Percentiles rank a stretch among this genome's conserved stretches.
Evolutionary conservation across 23 red algal species (phyloP).

Genomic region (Cyanidioschyzon merolae): DNA sequence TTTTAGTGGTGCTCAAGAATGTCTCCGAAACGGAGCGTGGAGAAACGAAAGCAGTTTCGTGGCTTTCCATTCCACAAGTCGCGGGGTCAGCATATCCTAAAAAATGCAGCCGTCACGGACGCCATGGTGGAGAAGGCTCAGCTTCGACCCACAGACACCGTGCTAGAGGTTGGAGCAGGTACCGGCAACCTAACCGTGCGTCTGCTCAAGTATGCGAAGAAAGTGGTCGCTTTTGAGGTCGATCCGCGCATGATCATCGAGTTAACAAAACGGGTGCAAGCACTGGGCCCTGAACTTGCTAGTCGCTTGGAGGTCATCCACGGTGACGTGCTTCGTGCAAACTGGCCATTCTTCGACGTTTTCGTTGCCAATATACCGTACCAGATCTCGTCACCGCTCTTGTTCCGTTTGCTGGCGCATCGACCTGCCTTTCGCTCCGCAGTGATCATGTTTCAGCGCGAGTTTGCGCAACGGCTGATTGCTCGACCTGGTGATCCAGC

Average conservation of each 20-base stretch:
- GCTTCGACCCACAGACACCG: slow-evolving; percentile 57
- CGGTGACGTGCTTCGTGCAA: slow-evolving; percentile 60
- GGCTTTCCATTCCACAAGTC: slow-evolving; percentile 83
- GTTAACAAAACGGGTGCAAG: slow-evolving; percentile 67
- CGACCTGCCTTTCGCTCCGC: slow-evolving; percentile 58
- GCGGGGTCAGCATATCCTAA: slow-evolving; percentile 84
- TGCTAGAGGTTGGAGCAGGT: slow-evolving; percentile 85
- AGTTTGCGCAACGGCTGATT: slow-evolving; percentile 78
- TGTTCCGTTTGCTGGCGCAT: slow-evolving; percentile 80
- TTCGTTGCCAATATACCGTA: slow-evolving; percentile 96
- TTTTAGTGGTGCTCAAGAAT: no score
- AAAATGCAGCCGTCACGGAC: slow-evolving; percentile 65
- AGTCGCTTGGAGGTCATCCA: slow-evolving; percentile 40
- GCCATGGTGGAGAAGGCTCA: slow-evolving; percentile 61
- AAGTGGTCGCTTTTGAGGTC: slow-evolving; percentile 71
- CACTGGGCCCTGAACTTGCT: slow-evolving; percentile 18
- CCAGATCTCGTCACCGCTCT: slow-evolving; percentile 92
- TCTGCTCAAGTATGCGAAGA: slow-evolving; percentile 32
- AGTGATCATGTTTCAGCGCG: slow-evolving; percentile 92
- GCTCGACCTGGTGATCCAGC: slow-evolving; percentile 76
- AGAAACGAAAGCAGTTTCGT: slow-evolving; percentile 2
- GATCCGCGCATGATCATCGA: slow-evolving; percentile 94
- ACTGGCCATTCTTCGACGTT: slow-evolving; percentile 78
- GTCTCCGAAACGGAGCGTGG: not conserved
- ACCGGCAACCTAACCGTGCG: slow-evolving; percentile 91